Base-by-base conservation (phyloP, 108 stramenopile species). In the Nitzschia putrida region DNA sequence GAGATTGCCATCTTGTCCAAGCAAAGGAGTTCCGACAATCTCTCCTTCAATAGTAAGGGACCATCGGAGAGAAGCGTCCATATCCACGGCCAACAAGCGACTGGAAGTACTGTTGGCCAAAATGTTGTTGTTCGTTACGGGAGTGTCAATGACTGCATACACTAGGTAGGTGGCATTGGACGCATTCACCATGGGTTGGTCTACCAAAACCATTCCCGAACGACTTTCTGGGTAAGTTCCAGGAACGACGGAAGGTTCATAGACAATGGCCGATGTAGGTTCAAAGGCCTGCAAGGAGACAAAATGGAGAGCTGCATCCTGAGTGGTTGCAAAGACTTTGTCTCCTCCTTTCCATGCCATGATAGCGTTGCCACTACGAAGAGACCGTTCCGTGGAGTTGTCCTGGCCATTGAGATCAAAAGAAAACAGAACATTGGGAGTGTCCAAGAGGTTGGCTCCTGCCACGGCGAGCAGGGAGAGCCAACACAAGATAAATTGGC, bases 231-330 rank as follows among this genome's bases (percentile, higher is more conserved):
- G 52, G 43, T 23, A 38, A 12, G 56, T 61, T 3, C 64, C 56
- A 43, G 29, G 16, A 22, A 56, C 10, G 23, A 12, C 16, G 2
- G 42, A 20, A 13, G 80, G 80, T 22, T 54, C 59, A 57, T 72
- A 76, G 37, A 71, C 64, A n/a, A 64, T 53, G 8, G 47, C 25
- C 6, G 57, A 66, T 21, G 45, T 56, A 23, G 68, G 68, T 11
- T 45, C 41, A 18, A 41, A 23, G 2, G 55, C 39, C 47, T 69
- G 20, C 14, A 80, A 18, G n/a, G 47, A 49, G 18, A 49, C 21
- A 47, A 74, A 54, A 39, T 82, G 81, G 16, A 82, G 60, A 54
- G 54, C 74, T 29, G 66, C 81, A 55, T 83, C 78, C n/a, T 78
- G 51, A 0, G 74, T 34, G 4, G 81, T 83, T 11, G 57, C 78